Base-by-base conservation (phyloP, 768 basidiomycete genomes). In the Pisolithus sp. region DNA sequence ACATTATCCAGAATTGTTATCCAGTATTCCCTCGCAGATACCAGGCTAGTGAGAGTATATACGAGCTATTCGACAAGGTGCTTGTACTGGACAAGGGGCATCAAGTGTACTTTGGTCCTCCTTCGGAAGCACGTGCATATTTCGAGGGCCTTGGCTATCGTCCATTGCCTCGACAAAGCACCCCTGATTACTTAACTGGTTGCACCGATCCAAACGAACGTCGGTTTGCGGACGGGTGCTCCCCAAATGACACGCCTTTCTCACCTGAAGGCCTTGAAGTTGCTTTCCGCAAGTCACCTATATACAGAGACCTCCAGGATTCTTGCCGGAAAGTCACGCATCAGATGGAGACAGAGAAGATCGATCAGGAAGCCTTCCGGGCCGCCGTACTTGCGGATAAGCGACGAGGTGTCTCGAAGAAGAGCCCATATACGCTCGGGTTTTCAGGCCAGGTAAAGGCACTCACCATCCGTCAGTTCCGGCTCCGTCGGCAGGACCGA, bases 171-270 rank as follows among this genome's bases (percentile, higher is more conserved):
- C 83, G 90, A 37, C 91, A 93, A 67, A 89, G 82, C 57, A 89
- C 87, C 13, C 82, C 90, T 8, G 91, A 93, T 64, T 93, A 88
- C 66, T 76, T 93, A 18, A 89, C 88, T 20, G 85, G 85, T 6
- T 86, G 84, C 67, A 87, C 93, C 2, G 89, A 90, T 60, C 79
- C 83, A 0, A 89, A 92, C 59, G 91, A 95, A 70, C 86, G 92
- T 23, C 85, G 83, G 62, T 85, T 87, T n/a, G 79, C 82, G 0
- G 69, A 77, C 3, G 88, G 84, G 5, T 77, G 75, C 21, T 80
- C 82, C 9, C 74, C 71, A 13, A 54, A 57, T 1, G 76, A 83
- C 55, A 83, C 83, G 0, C 89, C 66, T 0, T 80, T 79, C 6
- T 78, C 86, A 0, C 83, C 92, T 0, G 73, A 78, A 45, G 78